Evolutionary conservation across 1,139 yeast species (phyloP).

Genomic region (Arxiozyma slooffiae): DNA sequence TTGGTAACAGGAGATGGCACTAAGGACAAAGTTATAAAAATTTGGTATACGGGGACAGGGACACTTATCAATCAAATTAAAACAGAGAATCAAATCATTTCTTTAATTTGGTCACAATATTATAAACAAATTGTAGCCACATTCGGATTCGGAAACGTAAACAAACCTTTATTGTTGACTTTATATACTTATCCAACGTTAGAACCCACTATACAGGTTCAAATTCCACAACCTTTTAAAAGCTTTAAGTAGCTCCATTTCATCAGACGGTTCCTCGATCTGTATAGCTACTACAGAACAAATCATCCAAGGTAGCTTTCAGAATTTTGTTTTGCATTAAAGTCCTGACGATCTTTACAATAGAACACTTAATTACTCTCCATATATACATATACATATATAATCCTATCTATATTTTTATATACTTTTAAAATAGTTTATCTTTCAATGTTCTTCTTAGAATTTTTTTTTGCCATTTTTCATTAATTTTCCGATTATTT

Average conservation of each 20-base stretch:
- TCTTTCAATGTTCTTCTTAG: neutral
- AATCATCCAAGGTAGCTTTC: neutral
- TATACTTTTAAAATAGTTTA: neutral
- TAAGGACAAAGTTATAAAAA: slow-evolving; percentile 54
- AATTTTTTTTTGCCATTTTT: neutral
- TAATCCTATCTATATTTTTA: neutral
- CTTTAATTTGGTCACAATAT: slow-evolving; percentile 63
- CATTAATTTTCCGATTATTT: neutral
- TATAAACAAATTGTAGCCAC: slow-evolving; percentile 63
- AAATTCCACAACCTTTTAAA: slow-evolving; percentile 46
- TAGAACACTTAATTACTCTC: neutral
- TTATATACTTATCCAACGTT: slow-evolving; percentile 62
- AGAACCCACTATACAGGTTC: slow-evolving; percentile 41
- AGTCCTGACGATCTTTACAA: neutral
- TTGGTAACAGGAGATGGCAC: slow-evolving; percentile 81
- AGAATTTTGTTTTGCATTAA: no score
- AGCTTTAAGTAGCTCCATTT: slow-evolving; percentile 53
- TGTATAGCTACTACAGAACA: slow-evolving; percentile 57
- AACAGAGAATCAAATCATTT: slow-evolving; percentile 69
- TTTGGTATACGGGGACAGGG: slow-evolving; percentile 80
- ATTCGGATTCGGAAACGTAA: slow-evolving; percentile 62
- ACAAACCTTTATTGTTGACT: slow-evolving; percentile 39
- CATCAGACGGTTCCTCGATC: slow-evolving; percentile 52
- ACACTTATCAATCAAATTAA: slow-evolving; percentile 46
- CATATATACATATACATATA: neutral